Conservation (phyloP, 805 yeast genomes). For the Yarrowia deformans region DNA sequence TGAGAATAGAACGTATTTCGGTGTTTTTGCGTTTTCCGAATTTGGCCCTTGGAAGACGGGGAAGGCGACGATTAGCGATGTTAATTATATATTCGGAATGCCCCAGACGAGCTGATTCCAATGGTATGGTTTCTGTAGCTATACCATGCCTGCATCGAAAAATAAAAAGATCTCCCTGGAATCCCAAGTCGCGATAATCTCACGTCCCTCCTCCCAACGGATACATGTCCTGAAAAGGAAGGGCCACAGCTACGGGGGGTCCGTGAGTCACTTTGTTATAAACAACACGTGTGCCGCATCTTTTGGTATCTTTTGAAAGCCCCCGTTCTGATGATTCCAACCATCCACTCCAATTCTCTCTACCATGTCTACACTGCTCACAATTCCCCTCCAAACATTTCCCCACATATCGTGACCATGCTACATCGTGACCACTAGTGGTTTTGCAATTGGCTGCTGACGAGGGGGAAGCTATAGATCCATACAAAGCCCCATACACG, state of each 20-base stretch:
- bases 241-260: too few relatives aligned
- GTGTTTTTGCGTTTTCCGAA: neutral
- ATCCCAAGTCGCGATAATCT: neutral
- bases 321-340: neutral
- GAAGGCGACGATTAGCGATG: too few relatives aligned
- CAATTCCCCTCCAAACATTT: neutral
- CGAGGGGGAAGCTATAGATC: constrained; percentile 8
- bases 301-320: neutral
- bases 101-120: neutral
- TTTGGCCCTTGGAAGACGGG: neutral
- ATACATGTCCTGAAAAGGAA: constrained; percentile 16
- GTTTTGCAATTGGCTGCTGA: constrained; percentile 24
- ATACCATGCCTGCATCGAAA: neutral
- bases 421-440: constrained; percentile 31
- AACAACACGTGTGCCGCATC: too few relatives aligned
- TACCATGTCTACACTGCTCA: neutral
- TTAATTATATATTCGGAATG: too few relatives aligned
- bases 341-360: neutral
- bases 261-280: too few relatives aligned
- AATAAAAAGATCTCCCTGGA: neutral
- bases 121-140: neutral
- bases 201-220: constrained; percentile 14
- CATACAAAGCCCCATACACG: too few relatives aligned
- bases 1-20: neutral
- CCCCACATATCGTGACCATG: neutral